A percentile compares a stretch with the other conserved stretches of the same genome.
These are phyloP conservation scores for Talaromyces sp. DNA, from an alignment of 2,329 filamentous ascomycete species.

Conservation along the genomic window DNA sequence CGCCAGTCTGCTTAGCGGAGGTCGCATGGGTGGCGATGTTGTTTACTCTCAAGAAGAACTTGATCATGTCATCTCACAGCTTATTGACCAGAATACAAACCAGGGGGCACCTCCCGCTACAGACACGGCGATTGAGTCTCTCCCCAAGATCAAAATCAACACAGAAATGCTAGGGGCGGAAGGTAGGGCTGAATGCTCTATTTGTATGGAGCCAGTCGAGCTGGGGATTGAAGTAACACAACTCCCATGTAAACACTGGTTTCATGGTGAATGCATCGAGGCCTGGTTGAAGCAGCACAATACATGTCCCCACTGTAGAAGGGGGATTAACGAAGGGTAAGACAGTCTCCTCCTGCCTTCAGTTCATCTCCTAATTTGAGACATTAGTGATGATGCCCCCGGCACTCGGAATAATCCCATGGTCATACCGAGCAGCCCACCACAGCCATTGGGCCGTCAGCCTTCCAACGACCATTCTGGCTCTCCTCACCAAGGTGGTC, in stretches of 20 bases:
- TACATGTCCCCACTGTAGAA: conserved; percentile 65
- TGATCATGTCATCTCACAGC: conserved; percentile 76
- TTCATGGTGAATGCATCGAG: conserved; percentile 74
- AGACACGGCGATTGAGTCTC: conserved; percentile 62
- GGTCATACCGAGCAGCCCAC: conserved; percentile 10
- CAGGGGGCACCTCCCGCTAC: conserved; percentile 79
- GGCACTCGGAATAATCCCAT: conserved; percentile 11
- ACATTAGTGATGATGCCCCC: conserved; percentile 3
- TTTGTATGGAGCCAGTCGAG: conserved; percentile 83
- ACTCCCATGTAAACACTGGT: conserved; percentile 89
- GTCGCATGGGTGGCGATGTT: conserved; percentile 62
- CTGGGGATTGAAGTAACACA: conserved; percentile 67
- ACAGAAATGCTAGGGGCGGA: conserved; percentile 63
- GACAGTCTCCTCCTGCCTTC: conserved; percentile 15
- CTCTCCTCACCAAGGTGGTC: not conserved
- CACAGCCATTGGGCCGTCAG: not conserved
- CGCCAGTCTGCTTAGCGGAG: conserved; percentile 31
- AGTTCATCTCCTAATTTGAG: not conserved
- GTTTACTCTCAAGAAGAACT: conserved; percentile 88
- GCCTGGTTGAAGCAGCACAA: conserved; percentile 87
- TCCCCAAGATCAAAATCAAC: conserved; percentile 67
- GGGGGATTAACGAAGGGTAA: conserved; percentile 27
- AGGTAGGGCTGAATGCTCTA: conserved; percentile 74
- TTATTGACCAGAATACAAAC: conserved; percentile 74
- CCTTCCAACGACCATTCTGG: not conserved